These are phyloP conservation scores for Phlyctochytrium arcticum DNA, from an alignment of 192 early-diverging fungal species.

Conservation along the genomic window DNA sequence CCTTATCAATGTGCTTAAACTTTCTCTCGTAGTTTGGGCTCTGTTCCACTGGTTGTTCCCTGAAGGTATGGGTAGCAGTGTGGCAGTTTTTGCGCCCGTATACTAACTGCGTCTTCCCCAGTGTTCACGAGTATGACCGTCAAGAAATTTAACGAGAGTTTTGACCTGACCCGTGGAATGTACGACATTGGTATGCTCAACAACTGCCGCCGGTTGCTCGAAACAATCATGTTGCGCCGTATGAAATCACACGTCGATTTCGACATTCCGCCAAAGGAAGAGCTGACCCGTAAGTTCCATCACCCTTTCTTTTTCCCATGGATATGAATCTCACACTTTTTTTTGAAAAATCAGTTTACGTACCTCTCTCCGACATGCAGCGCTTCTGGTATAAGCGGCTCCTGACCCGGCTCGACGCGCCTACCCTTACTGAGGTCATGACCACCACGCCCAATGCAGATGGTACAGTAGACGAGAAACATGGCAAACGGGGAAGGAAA, in stretches of 20 bases:
- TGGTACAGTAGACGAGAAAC: background rate
- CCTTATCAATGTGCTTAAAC: background rate
- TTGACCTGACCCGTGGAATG: conserved; percentile 28
- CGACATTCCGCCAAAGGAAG: conserved; percentile 40
- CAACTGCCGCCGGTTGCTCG: conserved; percentile 26
- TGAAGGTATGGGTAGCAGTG: background rate
- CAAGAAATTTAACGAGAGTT: conserved; percentile 23
- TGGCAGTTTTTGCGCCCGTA: background rate
- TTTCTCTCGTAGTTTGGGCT: conserved; percentile 49
- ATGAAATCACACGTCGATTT: conserved; percentile 38
- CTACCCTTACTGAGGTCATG: conserved; percentile 33
- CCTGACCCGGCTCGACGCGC: conserved; percentile 32
- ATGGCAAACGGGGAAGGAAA: too few species aligned
- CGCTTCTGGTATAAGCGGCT: conserved; percentile 43
- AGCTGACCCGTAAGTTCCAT: conserved; percentile 25
- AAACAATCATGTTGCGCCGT: conserved; percentile 38
- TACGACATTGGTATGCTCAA: conserved; percentile 31
- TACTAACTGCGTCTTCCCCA: conserved; percentile 3
- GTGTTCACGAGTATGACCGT: conserved; percentile 43
- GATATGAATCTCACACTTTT: background rate
- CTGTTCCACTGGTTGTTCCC: conserved; percentile 74
- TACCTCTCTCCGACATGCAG: conserved; percentile 31
- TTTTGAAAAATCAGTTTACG: conserved; percentile 28
- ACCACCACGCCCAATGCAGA: background rate
- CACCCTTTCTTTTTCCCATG: background rate